Base-by-base conservation (phyloP, 2,329 filamentous ascomycete genomes). In the Monilinia laxa region DNA sequence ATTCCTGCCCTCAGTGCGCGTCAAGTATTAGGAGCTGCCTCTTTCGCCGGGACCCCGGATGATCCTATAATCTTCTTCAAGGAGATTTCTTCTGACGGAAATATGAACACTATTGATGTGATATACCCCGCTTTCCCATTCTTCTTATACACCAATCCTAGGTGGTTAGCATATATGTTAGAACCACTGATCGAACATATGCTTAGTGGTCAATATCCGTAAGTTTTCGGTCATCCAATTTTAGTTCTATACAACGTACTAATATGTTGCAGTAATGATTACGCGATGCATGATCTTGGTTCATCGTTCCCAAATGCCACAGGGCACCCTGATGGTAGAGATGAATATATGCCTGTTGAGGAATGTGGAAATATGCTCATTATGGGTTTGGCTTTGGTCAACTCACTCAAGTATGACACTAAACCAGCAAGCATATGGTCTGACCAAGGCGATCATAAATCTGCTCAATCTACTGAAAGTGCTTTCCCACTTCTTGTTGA, bases 91-190 rank as follows among this genome's bases (percentile, higher is more conserved):
- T 93, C 90, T 2, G 90, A 94, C 72, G 91, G 91, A 4, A 94
- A 96, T 73, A 88, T 88, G 77, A 91, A 95, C 75, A 95, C 91
- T 0, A 90, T 95, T 14, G 91, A 94, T 79, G 90, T 96, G 66
- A 94, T 96, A 72, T 95, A 93, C 80, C 92, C 91, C 0, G 85
- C 91, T 0, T 93, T 92, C 78, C 91, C 92, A 0, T 95, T 94
- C 82, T 94, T 94, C 80, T 77, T 94, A 25, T 95, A 94, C 75
- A 93, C 91, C 23, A 93, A 93, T 72, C 91, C 91, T 2, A 82
- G 86, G 67, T 94, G 91, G 90, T 80, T 93, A 66, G 89, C 87
- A 1, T 93, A 93, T 74, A 81, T 94, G 3, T 80, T 95, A 5
- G 90, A 94, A 76, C 91, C 91, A 7, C 80, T 94, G 31, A 83